phyloP scores from a whole-genome alignment of 2,329 filamentous ascomycete species.

The Paraphoma chrysanthemicola region DNA sequence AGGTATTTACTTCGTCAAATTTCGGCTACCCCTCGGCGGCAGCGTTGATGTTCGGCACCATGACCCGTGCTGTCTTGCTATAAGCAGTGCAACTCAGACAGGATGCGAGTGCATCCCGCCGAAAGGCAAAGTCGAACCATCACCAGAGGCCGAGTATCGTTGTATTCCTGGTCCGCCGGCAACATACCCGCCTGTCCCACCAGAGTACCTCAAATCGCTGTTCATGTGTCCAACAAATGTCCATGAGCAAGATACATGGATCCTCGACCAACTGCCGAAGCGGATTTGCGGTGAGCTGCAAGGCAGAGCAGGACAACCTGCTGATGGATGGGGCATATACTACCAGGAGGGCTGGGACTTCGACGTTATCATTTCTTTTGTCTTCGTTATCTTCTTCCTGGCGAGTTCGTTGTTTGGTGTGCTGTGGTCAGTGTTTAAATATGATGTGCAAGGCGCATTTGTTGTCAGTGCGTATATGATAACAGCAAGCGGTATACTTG shows the following conservation, averaged over 20 bases:
- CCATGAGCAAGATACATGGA: conserved; percentile 24
- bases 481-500: not conserved
- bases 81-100: not conserved
- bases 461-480: not conserved
- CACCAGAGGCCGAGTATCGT: conserved; percentile 28
- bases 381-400: conserved; percentile 19
- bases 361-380: conserved; percentile 14
- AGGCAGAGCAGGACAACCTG: conserved; percentile 21
- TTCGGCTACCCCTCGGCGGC: conserved; percentile 21
- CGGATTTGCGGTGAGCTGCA: conserved; percentile 25
- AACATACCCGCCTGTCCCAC: conserved; percentile 28
- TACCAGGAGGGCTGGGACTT: conserved; percentile 30
- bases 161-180: conserved; percentile 24
- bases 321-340: conserved; percentile 39
- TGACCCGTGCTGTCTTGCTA: conserved; percentile 15
- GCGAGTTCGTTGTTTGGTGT: conserved; percentile 28
- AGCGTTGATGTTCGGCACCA: conserved; percentile 30
- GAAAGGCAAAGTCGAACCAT: conserved; percentile 24
- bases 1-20: conserved; percentile 30
- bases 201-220: conserved; percentile 25
- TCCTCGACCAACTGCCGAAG: conserved; percentile 30
- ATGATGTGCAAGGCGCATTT: not conserved
- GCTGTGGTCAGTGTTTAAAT: conserved; percentile 25
- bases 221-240: conserved; percentile 24
- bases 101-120: conserved; percentile 33